Base-by-base conservation (phyloP, 1,284 basidiomycete genomes). In the Xerocomus amazonicus region DNA sequence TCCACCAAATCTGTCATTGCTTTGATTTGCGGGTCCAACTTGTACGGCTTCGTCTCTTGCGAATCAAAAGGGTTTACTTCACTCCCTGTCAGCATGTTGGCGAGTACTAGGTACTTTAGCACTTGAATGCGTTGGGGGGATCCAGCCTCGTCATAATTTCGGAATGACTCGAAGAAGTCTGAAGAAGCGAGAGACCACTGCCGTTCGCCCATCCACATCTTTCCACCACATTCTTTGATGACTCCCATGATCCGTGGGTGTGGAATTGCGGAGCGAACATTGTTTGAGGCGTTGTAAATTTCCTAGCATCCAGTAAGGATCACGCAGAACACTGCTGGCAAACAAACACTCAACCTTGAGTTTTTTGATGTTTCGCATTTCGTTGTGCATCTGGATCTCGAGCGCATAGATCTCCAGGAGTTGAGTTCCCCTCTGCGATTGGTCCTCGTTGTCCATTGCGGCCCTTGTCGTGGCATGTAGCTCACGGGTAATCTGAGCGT, bases 191-290 rank as follows among this genome's bases (percentile, higher is more conserved):
- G 85, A 53, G 90, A 89, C 95, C 96, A 99, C 72, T 97, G 89
- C 90, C 95, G 90, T 76, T 99, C 97, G 51, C 92, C 92, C 97
- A 99, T 99, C 92, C 97, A 97, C 97, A 99, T 99, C 73, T 99
- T 99, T 8, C 97, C 97, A 12, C 97, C 97, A 59, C 96, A 98
- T 70, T 99, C 97, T 63, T 95, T 92, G 70, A 99, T 99, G 47
- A 98, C 91, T 46, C 96, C 97, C 89, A 98, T 94, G 63, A 99
- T 98, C 26, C 94, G 84, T 8, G 97, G 97, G 72, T 99, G 97
- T 9, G 96, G 95, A 53, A 99, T 98, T 8, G 97, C 97, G 31
- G 93, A 96, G 47, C 91, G 89, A 50, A 99, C 92, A 47, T 85
- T 82, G 58, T 91, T 89, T 2, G 93, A 90, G 6, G 95, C 93